Evolutionary conservation across 129 eudicot species (phyloP).

Genomic region (Helichrysum umbraculigerum): DNA sequence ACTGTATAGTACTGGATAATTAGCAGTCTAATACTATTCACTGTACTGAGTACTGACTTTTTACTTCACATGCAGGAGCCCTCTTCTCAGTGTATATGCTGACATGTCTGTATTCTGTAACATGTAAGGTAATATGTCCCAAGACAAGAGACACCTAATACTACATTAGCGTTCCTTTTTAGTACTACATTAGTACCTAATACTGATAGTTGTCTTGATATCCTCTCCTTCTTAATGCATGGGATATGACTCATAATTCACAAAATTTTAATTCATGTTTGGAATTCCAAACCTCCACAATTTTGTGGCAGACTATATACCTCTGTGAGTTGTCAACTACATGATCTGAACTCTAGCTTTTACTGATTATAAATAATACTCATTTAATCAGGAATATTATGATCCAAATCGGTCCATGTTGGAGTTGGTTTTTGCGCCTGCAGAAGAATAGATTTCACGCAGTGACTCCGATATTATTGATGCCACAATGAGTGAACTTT

Average conservation of each 20-base stretch:
- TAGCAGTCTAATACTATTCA: not conserved
- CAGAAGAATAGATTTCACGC: constrained; percentile 94
- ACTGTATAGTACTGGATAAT: not conserved
- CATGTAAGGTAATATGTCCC: constrained; percentile 78
- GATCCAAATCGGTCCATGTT: constrained; percentile 87
- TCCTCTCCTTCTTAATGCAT: not conserved
- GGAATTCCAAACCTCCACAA: not conserved
- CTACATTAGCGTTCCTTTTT: not conserved
- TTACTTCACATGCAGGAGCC: constrained; percentile 62
- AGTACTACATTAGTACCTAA: too few species aligned
- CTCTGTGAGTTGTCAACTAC: not conserved
- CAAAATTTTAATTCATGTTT: constrained; percentile 3
- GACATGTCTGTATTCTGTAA: constrained; percentile 99
- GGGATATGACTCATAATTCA: not conserved
- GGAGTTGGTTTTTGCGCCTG: constrained; percentile 98
- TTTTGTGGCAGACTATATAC: not conserved
- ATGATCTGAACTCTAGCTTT: not conserved
- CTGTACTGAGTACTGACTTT: not conserved
- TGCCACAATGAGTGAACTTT: constrained; percentile 95
- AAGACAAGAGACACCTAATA: constrained; percentile 10
- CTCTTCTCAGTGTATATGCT: constrained; percentile 97
- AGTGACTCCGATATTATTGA: constrained; percentile 90
- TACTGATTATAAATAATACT: not conserved
- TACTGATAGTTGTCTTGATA: not conserved
- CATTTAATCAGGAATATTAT: constrained; percentile 81